Evolutionary conservation across 495 filamentous ascomycete genomes (phyloP).

Genomic region (Cercophora newfieldiana): DNA sequence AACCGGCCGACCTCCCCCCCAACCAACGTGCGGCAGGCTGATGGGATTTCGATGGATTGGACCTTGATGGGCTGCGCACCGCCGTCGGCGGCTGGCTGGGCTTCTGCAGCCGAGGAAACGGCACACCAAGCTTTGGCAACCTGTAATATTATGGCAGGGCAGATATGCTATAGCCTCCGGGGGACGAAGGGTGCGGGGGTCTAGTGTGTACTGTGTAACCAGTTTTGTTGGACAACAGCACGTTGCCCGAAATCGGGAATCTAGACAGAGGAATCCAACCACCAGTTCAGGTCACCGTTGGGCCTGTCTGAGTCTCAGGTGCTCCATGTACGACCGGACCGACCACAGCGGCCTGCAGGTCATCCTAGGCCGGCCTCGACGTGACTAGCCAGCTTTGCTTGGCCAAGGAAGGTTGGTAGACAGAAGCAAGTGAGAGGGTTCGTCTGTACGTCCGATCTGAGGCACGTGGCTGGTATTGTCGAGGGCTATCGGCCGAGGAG

Average conservation of each 20-base stretch:
- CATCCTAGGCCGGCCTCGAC: neutral
- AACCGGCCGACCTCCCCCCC: neutral
- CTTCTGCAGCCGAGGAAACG: neutral
- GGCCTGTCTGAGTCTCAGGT: neutral
- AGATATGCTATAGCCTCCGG: neutral
- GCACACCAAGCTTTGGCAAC: neutral
- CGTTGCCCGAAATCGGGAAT: neutral
- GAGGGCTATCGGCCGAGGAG: neutral
- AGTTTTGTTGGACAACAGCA: neutral
- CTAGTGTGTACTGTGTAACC: neutral
- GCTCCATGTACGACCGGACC: neutral
- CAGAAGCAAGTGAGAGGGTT: neutral
- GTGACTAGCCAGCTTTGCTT: neutral
- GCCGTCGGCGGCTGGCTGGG: too few relatives aligned
- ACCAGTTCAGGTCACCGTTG: slow-evolving; percentile 2
- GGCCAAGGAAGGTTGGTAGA: neutral
- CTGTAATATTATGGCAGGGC: neutral
- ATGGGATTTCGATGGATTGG: neutral
- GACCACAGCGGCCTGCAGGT: neutral
- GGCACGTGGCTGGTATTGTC: slow-evolving; percentile 6
- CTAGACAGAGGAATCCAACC: neutral
- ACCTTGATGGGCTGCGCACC: neutral
- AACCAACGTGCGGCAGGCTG: neutral
- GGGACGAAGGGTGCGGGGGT: neutral
- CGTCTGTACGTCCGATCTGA: slow-evolving; percentile 4